Evolutionary conservation across 768 basidiomycete genomes (phyloP), one percentile per base, ranked within the genome.

Genomic region (Kwoniella sp.): DNA sequence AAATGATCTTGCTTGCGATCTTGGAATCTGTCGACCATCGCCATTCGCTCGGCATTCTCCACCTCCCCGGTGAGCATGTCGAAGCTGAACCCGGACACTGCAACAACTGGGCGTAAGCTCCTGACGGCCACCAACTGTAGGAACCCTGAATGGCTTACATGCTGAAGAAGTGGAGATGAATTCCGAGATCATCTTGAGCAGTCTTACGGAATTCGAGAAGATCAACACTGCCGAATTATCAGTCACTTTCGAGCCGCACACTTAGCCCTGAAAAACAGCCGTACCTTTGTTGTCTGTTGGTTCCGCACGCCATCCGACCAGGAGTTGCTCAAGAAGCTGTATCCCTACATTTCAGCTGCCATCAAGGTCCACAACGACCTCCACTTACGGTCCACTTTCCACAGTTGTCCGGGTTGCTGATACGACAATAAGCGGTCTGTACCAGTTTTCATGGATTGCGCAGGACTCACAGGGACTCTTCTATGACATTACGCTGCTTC

Each of bases 161-260:
- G 63, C 30, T 9, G 65, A 52, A 3, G 65, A 64, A 1, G 67
- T 60, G 0, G 67, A 63, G 13, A 93, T 83, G 77, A 90, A 89
- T 70, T 86, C 88, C 36, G 89, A 86, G 26, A 96, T 80, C 87
- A 93, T 91, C 19, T 90, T 88, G 13, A 97, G 83, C 25, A 97
- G 81, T 77, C 93, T 92, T 59, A 94, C 90, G 1, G 91, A 90
- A 77, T 92, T 92, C 2, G 92, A 93, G 80, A 97, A 97, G 62
- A 97, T 87, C 47, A 97, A 83, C 44, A 96, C 91, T 81, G 59
- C 12, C 40, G 10, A 19, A 13, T 6, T 33, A 33, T 13, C 33
- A 33, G 33, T 33, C 13, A 33, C 7, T 13, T 33, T 33, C n/a
- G n/a, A n/a, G n/a, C n/a, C n/a, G n/a, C n/a, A n/a, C n/a, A n/a